phyloP scores from a whole-genome alignment of 306 rosid species.

The Dalbergia cochinchinensis region DNA sequence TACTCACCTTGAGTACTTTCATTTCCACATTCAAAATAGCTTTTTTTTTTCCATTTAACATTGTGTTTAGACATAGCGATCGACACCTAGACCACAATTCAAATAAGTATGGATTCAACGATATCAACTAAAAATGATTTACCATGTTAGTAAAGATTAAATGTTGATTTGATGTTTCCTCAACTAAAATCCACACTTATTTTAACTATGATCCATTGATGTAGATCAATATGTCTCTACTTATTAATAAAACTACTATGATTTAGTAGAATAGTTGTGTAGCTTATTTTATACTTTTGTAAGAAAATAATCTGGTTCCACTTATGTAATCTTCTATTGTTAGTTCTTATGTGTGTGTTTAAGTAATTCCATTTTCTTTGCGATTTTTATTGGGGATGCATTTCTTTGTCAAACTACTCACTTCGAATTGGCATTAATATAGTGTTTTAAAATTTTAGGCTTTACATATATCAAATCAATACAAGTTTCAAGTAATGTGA shows the following conservation, averaged over 20 bases:
- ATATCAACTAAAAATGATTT: too few species aligned
- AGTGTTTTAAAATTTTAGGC: conserved; percentile 23
- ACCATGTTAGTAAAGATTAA: too few species aligned
- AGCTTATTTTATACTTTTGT: neutral
- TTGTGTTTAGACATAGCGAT: too few species aligned
- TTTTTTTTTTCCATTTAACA: neutral
- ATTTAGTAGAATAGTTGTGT: neutral
- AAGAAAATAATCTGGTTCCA: neutral
- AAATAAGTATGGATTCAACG: too few species aligned
- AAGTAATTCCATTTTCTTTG: neutral
- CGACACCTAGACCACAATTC: too few species aligned
- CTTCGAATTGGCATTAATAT: neutral
- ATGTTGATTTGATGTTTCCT: too few species aligned
- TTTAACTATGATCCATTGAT: too few species aligned
- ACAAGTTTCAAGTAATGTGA: neutral
- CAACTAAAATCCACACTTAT: too few species aligned
- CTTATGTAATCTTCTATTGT: neutral
- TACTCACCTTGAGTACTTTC: neutral
- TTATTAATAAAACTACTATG: too few species aligned
- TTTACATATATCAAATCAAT: conserved; percentile 3
- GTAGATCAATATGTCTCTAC: too few species aligned
- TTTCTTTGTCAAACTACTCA: neutral
- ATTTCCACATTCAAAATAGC: too few species aligned
- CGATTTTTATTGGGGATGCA: neutral
- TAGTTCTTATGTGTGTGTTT: neutral